A percentile compares a stretch with the other conserved stretches of the same genome.
Evolutionary conservation across 2,329 filamentous ascomycete genomes (phyloP).

Genomic region (Fusarium pilosicola): DNA sequence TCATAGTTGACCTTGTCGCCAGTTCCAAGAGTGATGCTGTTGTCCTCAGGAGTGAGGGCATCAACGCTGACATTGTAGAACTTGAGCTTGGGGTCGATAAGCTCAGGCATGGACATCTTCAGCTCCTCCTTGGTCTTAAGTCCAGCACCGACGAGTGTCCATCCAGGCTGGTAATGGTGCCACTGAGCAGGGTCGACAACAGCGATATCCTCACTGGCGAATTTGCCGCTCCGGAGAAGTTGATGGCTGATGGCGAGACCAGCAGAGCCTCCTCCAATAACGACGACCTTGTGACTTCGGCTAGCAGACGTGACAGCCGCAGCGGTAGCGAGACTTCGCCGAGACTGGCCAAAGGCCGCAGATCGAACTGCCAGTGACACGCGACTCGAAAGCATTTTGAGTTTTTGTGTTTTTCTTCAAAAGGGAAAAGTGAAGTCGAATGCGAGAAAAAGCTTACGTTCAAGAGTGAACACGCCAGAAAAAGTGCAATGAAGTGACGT

Average conservation of each 20-base stretch:
- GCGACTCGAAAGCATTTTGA: slow-evolving; percentile 39
- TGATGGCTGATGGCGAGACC: slow-evolving; percentile 75
- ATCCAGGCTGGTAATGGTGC: slow-evolving; percentile 76
- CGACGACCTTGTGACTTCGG: slow-evolving; percentile 68
- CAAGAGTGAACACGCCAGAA: slow-evolving; percentile 12
- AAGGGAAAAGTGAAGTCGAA: background rate
- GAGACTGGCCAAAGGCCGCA: slow-evolving; percentile 4
- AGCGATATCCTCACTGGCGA: slow-evolving; percentile 69
- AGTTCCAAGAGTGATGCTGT: slow-evolving; percentile 63
- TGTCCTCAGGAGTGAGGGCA: slow-evolving; percentile 64
- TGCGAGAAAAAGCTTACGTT: slow-evolving; percentile 18
- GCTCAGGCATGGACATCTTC: slow-evolving; percentile 57
- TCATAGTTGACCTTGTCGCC: slow-evolving; percentile 69
- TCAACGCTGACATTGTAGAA: slow-evolving; percentile 66
- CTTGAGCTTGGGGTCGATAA: slow-evolving; percentile 69
- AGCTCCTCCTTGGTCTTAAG: slow-evolving; percentile 71
- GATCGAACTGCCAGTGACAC: slow-evolving; percentile 23
- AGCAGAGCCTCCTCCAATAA: slow-evolving; percentile 74
- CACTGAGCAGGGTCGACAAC: slow-evolving; percentile 70
- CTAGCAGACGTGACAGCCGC: slow-evolving; percentile 29
- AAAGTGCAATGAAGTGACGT: slow-evolving; percentile 20
- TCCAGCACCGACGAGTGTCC: slow-evolving; percentile 74
- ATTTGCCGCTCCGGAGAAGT: slow-evolving; percentile 68
- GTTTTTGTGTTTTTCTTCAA: background rate
- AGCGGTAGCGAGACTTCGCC: slow-evolving; percentile 22